Base-by-base conservation (phyloP, 352 stramenopile genomes). In the Pythium oligandrum region DNA sequence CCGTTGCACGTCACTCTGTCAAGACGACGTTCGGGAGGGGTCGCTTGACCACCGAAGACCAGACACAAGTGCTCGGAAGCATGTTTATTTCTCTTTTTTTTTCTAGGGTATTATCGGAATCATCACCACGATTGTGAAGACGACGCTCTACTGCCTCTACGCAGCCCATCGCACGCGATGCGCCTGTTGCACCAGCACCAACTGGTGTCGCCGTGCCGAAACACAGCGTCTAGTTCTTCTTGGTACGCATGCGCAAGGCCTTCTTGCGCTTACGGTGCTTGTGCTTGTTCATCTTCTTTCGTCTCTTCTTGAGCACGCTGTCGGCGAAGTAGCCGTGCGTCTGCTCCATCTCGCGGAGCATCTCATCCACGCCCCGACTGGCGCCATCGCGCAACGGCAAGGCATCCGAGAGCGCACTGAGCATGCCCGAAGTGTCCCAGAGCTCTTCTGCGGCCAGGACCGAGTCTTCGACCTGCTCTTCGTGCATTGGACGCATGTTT, bases 271-370 rank as follows among this genome's bases (percentile, higher is more conserved):
- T 96, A 48, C 81, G 79, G 68, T 91, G 79, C 80, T 96, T 96
- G 80, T 96, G 86, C 82, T 96, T 96, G 81, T 93, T 96, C 86
- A 96, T 96, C 73, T 94, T 94, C 78, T 93, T 93, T 80, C 84
- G 79, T 63, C 86, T 73, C 59, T 96, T 96, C 75, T 91, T 92
- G 56, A 93, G 63, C 56, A 96, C 86, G 56, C 80, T 93, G 67
- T 92, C 83, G 51, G 81, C 81, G 55, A 81, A 67, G 68, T 90
- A 90, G 40, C 78, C 80, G 64, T 73, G 57, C 50, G 60, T 53
- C 34, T 48, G 44, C 58, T 88, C 76, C 68, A 90, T 70, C 56
- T 89, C 73, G 40, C 66, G 70, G 48, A 91, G 57, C 55, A 90
- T 58, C 45, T 73, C 69, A 57, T 82, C 81, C 35, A 86, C 65